A percentile compares a stretch with the other conserved stretches of the same genome.
Conservation (phyloP, 179 eudicot species). For the Spinacia oleracea region DNA sequence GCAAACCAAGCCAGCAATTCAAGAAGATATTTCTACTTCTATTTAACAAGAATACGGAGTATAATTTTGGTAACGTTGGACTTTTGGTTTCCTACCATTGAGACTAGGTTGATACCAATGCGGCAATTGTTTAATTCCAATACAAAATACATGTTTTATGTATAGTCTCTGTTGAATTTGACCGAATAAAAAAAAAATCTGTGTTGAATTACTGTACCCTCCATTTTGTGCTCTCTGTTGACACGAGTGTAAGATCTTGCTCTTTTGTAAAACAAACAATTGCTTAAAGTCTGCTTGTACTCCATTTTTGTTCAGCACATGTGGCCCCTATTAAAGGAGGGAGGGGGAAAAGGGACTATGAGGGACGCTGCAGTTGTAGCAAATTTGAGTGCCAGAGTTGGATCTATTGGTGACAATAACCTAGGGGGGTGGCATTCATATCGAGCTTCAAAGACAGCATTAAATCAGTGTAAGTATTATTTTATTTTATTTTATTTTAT, state of each 20-base stretch:
- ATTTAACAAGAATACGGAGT: not conserved
- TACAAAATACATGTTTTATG: not conserved
- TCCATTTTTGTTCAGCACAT: slow-evolving; percentile 60
- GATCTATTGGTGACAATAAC: slow-evolving; percentile 87
- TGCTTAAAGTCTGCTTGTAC: not conserved
- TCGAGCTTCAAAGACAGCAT: slow-evolving; percentile 88
- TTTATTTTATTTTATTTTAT: too few relatives aligned
- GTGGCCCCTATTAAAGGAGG: slow-evolving; percentile 89
- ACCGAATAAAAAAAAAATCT: too few relatives aligned
- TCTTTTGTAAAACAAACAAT: not conserved
- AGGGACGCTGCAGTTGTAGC: slow-evolving; percentile 80
- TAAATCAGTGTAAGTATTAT: slow-evolving; percentile 78
- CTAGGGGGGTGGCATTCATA: slow-evolving; percentile 99
- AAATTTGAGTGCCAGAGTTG: slow-evolving; percentile 92
- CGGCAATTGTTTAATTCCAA: not conserved
- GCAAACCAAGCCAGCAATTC: not conserved
- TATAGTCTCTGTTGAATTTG: too few relatives aligned
- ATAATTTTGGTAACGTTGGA: not conserved
- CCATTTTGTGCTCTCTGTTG: not conserved
- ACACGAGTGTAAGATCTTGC: not conserved
- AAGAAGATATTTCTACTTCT: not conserved
- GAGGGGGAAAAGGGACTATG: slow-evolving; percentile 59
- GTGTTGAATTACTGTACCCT: not conserved
- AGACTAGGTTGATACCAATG: not conserved
- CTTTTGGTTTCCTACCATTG: not conserved